Percentiles rank a stretch among this genome's conserved stretches.
These are phyloP conservation scores for Psilocybe cyanescens DNA, from an alignment of 768 basidiomycete genomes.

Conservation along the genomic window DNA sequence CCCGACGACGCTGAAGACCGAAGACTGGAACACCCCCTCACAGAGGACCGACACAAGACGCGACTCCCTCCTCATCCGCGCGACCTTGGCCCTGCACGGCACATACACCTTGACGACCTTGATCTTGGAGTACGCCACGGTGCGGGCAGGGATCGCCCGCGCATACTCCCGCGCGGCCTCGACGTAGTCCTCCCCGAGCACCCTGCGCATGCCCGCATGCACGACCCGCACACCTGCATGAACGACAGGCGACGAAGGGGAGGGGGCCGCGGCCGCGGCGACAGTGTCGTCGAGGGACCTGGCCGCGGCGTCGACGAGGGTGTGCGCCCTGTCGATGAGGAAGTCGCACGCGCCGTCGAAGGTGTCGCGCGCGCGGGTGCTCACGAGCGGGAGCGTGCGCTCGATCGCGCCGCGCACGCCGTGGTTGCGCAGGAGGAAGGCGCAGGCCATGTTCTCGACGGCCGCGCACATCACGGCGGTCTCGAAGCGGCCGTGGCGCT, in stretches of 20 bases:
- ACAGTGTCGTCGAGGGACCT: neutral
- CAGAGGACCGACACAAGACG: neutral
- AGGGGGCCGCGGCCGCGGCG: neutral
- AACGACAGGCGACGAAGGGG: neutral
- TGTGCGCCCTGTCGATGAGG: neutral
- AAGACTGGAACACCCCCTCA: neutral
- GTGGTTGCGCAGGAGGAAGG: conserved; percentile 7
- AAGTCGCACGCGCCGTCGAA: conserved; percentile 4
- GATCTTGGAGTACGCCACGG: neutral
- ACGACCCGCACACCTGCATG: neutral
- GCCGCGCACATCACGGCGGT: conserved; percentile 12
- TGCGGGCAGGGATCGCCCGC: neutral
- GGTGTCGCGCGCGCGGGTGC: conserved; percentile 1
- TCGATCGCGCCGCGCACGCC: conserved; percentile 10
- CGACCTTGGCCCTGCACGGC: neutral
- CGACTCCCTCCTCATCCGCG: neutral
- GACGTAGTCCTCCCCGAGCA: neutral
- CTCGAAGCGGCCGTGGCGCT: conserved; percentile 10
- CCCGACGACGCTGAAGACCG: neutral
- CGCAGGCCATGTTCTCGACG: conserved; percentile 11
- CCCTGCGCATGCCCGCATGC: neutral
- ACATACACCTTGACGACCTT: neutral
- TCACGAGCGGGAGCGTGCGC: conserved; percentile 8
- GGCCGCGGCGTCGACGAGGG: neutral
- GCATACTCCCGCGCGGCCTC: neutral